A percentile compares a stretch with the other conserved stretches of the same genome.
These are phyloP conservation scores for Gamarada debralockiae DNA, from an alignment of 495 filamentous ascomycete species.

Conservation along the genomic window DNA sequence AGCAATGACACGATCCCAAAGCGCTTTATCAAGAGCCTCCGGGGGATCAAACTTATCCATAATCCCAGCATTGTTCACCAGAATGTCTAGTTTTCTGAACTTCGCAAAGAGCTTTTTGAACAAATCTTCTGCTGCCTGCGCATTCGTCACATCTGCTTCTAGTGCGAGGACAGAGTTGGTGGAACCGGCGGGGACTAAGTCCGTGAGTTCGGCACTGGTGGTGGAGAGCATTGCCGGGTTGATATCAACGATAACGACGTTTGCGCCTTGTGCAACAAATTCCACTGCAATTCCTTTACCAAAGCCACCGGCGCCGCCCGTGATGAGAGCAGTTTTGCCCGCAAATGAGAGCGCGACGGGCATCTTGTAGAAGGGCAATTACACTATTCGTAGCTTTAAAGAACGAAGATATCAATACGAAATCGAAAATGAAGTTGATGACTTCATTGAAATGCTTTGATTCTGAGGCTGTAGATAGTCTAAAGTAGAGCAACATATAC, in stretches of 20 bases:
- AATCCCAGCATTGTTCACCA: conserved; percentile 56
- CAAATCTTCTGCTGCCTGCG: neutral
- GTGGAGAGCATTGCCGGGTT: neutral
- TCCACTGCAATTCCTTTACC: neutral
- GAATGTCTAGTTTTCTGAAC: conserved; percentile 43
- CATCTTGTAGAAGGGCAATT: too few species aligned
- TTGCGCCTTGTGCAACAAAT: neutral
- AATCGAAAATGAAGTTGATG: too few species aligned
- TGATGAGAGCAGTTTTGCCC: neutral
- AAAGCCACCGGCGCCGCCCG: neutral
- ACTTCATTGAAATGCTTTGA: too few species aligned
- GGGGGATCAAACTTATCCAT: conserved; percentile 42
- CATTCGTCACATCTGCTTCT: neutral
- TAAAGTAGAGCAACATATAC: too few species aligned
- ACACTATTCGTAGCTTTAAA: too few species aligned
- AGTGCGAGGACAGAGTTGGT: neutral
- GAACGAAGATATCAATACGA: too few species aligned
- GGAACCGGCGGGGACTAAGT: neutral
- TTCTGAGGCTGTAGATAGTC: too few species aligned
- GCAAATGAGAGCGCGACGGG: too few species aligned
- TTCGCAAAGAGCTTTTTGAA: conserved; percentile 24
- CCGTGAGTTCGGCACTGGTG: neutral
- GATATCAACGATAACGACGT: neutral
- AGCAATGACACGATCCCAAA: conserved; percentile 44
- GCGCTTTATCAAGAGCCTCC: conserved; percentile 41